Percentiles rank a stretch among this genome's conserved stretches.
phyloP scores from a whole-genome alignment of 345 rosid species.

The Euclidium syriacum region DNA sequence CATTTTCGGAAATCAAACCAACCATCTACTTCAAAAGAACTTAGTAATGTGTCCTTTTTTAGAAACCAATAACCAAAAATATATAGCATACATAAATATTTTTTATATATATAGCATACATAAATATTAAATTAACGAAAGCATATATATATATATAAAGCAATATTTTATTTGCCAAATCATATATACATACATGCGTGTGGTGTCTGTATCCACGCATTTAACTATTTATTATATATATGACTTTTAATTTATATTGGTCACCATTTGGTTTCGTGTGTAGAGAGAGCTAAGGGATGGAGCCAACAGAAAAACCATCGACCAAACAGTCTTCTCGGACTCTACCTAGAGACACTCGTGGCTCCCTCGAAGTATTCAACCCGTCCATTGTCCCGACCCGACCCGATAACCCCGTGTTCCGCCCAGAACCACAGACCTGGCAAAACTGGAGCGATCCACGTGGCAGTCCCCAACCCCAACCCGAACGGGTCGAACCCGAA shows the following conservation, averaged over 20 bases:
- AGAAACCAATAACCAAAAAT: not conserved
- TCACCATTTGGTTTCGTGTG: not conserved
- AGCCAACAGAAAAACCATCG: slow-evolving; percentile 41
- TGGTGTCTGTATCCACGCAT: slow-evolving; percentile 1
- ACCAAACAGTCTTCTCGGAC: slow-evolving; percentile 36
- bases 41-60: not conserved
- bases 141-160: not conserved
- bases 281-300: slow-evolving; percentile 36
- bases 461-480: slow-evolving; percentile 10
- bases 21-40: slow-evolving; percentile 8
- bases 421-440: slow-evolving; percentile 50
- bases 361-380: slow-evolving; percentile 85
- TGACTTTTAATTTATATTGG: not conserved
- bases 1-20: not conserved
- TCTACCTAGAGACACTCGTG: slow-evolving; percentile 62
- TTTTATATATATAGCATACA: not conserved
- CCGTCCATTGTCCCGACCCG: slow-evolving; percentile 51
- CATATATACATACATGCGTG: slow-evolving; percentile 16
- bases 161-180: not conserved
- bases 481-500: slow-evolving; percentile 7
- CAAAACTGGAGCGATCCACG: slow-evolving; percentile 40
- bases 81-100: not conserved
- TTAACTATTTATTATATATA: not conserved
- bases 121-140: not conserved
- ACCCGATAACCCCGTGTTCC: slow-evolving; percentile 46